These are phyloP conservation scores for Phytophthora brassicae DNA, from an alignment of 352 stramenopile species.

Conservation along the genomic window DNA sequence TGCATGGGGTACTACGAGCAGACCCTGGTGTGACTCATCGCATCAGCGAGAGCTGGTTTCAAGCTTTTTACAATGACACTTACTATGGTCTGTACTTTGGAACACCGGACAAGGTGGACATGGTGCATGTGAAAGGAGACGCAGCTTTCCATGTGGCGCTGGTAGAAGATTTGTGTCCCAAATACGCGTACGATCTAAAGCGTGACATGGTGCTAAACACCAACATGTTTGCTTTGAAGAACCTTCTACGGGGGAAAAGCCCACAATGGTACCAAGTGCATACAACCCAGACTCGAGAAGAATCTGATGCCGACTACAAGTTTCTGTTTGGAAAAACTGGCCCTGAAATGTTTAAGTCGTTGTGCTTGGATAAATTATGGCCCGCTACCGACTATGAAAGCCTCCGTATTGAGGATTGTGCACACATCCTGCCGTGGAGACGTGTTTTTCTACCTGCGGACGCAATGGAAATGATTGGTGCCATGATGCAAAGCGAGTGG, in stretches of 20 bases:
- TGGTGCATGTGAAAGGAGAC: conserved; percentile 28
- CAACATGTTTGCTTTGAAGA: conserved; percentile 35
- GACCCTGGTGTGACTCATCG: conserved; percentile 11
- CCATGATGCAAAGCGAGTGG: conserved; percentile 44
- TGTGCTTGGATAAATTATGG: conserved; percentile 11
- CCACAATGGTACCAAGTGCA: conserved; percentile 30
- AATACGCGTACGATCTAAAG: conserved; percentile 29
- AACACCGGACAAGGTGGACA: conserved; percentile 21
- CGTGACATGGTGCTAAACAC: conserved; percentile 20
- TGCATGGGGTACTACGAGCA: conserved; percentile 13
- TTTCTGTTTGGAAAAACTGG: conserved; percentile 29
- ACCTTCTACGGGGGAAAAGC: conserved; percentile 20
- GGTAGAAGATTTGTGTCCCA: conserved; percentile 33
- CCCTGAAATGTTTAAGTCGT: conserved; percentile 2
- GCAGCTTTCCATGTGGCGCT: conserved; percentile 22
- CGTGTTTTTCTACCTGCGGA: conserved; percentile 21
- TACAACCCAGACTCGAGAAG: conserved; percentile 21
- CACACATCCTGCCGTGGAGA: conserved; percentile 18
- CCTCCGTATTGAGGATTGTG: conserved; percentile 8
- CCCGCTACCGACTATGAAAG: neutral
- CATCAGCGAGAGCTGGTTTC: conserved; percentile 31
- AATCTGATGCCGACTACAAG: conserved; percentile 20
- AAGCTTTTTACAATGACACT: conserved; percentile 25
- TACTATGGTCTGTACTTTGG: conserved; percentile 27
- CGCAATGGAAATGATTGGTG: conserved; percentile 29